Evolutionary conservation across 2,329 filamentous ascomycete species (phyloP).

Genomic region (Xylaria sp.): DNA sequence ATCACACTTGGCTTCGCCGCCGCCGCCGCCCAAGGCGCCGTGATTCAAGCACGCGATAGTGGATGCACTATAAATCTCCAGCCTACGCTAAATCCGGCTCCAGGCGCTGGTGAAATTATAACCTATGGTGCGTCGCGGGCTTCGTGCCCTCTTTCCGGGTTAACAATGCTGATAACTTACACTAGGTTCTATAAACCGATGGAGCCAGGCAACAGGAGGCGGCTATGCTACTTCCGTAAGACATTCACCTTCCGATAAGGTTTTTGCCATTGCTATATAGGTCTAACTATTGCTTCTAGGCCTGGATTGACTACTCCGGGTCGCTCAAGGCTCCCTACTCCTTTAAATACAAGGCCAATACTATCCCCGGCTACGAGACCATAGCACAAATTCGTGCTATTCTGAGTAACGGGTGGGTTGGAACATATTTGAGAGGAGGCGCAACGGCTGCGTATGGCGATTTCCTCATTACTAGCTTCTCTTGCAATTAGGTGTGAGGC

Average conservation of each 20-base stretch:
- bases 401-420: conserved; percentile 6
- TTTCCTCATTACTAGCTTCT: conserved; percentile 8
- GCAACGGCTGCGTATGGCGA: background rate
- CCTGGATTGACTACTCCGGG: conserved; percentile 4
- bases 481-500: background rate
- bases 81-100: background rate
- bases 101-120: background rate
- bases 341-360: conserved; percentile 17
- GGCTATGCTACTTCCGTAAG: background rate
- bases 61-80: conserved; percentile 12
- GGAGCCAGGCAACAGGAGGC: background rate
- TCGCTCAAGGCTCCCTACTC: conserved; percentile 1
- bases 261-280: no score
- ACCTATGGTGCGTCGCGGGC: background rate
- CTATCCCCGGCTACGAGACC: conserved; percentile 8
- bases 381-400: background rate
- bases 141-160: background rate
- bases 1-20: conserved; percentile 4
- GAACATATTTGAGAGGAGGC: background rate
- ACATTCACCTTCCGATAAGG: no score
- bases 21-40: background rate
- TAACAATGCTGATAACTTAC: background rate
- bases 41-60: background rate
- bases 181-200: conserved; percentile 1
- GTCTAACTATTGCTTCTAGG: background rate